Evolutionary conservation across 768 basidiomycete genomes (phyloP).

Genomic region (Xerocomellus chrysenteron): DNA sequence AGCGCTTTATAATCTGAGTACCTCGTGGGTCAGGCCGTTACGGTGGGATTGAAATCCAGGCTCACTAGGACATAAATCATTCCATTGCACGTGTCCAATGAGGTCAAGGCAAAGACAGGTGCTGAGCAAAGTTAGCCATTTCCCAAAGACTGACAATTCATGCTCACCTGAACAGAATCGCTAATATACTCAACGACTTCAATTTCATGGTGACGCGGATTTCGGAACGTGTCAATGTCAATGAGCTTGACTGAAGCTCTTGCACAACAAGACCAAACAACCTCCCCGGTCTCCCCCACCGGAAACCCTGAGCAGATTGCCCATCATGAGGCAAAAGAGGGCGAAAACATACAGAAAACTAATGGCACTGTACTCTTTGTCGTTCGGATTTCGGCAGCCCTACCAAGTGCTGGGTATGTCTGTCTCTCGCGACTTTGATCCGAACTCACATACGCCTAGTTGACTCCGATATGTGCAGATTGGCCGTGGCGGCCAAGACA

Average conservation of each 20-base stretch:
- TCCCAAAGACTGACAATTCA: no score
- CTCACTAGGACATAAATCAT: conserved; percentile 64
- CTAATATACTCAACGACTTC: conserved; percentile 3
- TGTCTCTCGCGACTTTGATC: not conserved
- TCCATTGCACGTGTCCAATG: conserved; percentile 65
- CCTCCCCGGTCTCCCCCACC: not conserved
- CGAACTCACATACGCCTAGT: conserved; percentile 45
- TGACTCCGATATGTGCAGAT: conserved; percentile 80
- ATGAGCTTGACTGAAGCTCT: not conserved
- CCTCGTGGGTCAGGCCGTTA: conserved; percentile 4
- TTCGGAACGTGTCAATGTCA: not conserved
- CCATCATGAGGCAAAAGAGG: conserved; percentile 87
- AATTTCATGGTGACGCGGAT: conserved; percentile 17
- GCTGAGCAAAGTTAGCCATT: conserved; percentile 7
- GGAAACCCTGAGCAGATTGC: not conserved
- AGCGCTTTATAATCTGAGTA: conserved; percentile 40
- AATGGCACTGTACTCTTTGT: conserved; percentile 84
- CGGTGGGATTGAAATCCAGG: conserved; percentile 7
- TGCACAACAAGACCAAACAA: conserved; percentile 30
- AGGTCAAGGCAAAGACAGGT: conserved; percentile 51
- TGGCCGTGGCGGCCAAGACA: conserved; percentile 63
- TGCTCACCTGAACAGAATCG: conserved; percentile 14
- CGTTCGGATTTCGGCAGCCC: conserved; percentile 90
- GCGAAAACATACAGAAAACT: conserved; percentile 94
- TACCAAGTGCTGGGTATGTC: conserved; percentile 85